Evolutionary conservation across 1,139 yeast genomes (phyloP), one percentile per base, ranked within the genome.

Genomic region (Pichia sp.): DNA sequence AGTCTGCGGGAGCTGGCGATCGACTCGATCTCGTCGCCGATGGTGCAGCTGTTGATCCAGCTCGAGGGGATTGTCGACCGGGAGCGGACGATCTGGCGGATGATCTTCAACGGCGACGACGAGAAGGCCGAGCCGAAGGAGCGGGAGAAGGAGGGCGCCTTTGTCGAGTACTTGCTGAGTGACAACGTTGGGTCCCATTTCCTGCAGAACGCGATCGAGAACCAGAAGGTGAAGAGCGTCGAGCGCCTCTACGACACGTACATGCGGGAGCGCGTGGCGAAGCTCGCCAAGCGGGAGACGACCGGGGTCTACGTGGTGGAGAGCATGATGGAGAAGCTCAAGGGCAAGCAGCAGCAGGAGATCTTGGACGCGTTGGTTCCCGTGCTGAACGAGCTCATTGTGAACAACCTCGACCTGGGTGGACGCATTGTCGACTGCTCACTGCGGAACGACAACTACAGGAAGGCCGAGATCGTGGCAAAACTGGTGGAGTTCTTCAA

Each of bases 121-220:
- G 56, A 48, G 27, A 63, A 68, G 53, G 76, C 74, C 41, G 65
- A 64, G 47, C 56, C 59, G 10, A 60, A 59, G 33, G 78, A 73
- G 53, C 84, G 85, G 55, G 62, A 81, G 0, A 80, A 83, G 56
- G 96, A 91, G 67, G 91, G 82, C 60, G 81, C 93, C 1, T 91
- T 87, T 68, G 85, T 91, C 44, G 97, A 91, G 67, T 87, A 87
- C 66, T 75, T 92, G 55, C 73, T 92, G 51, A 84, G 95, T 6
- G 97, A 92, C 66, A 77, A 96, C 0, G 90, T 91, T 17, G 99
- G 98, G 0, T 86, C 96, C 1, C 97, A 91, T 71, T 91, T 92
- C 73, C 75, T 92, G 45, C 92, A 92, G 70, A 78, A 85, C 20
- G 79, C 83, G 27, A 75, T 92, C 53, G 81, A 79, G 50, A 81